Percentiles rank a stretch among this genome's conserved stretches.
Conservation (phyloP, 129 eudicot genomes). For the Lactuca saligna region DNA sequence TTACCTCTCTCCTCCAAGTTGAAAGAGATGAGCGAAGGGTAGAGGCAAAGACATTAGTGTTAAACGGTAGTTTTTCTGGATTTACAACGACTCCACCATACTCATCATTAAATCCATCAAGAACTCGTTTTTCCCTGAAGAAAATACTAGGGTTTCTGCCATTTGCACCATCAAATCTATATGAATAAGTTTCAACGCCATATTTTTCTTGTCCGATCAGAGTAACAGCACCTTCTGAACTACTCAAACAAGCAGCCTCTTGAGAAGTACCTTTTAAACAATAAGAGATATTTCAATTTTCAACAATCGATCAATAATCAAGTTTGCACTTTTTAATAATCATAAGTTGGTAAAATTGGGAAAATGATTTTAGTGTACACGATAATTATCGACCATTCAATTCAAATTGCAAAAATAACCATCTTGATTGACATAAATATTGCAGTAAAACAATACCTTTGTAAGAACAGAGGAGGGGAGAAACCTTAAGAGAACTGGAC, state of each 20-base stretch:
- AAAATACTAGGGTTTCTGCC: slow-evolving; percentile 39
- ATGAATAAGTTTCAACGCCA: slow-evolving; percentile 39
- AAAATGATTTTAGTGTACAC: neutral
- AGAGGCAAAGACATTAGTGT: slow-evolving; percentile 54
- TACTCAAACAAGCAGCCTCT: slow-evolving; percentile 40
- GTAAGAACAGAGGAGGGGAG: slow-evolving; percentile 45
- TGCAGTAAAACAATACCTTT: slow-evolving; percentile 42
- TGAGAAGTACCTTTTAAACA: slow-evolving; percentile 25
- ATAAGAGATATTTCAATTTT: slow-evolving; percentile 4
- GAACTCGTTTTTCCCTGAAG: slow-evolving; percentile 35
- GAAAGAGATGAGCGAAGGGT: slow-evolving; percentile 61
- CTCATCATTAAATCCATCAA: slow-evolving; percentile 76
- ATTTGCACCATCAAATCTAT: slow-evolving; percentile 38
- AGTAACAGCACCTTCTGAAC: slow-evolving; percentile 29
- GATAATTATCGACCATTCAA: neutral
- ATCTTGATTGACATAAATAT: neutral
- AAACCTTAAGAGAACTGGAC: slow-evolving; percentile 16
- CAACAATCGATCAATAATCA: neutral
- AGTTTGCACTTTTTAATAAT: neutral
- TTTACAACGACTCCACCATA: slow-evolving; percentile 74
- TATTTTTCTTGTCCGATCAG: slow-evolving; percentile 35
- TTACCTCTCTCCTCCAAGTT: slow-evolving; percentile 68
- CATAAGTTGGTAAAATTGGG: neutral
- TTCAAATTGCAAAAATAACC: neutral
- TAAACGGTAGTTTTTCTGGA: slow-evolving; percentile 64